Conservation (phyloP, 1,284 basidiomycete species). For the Earliella scabrosa region DNA sequence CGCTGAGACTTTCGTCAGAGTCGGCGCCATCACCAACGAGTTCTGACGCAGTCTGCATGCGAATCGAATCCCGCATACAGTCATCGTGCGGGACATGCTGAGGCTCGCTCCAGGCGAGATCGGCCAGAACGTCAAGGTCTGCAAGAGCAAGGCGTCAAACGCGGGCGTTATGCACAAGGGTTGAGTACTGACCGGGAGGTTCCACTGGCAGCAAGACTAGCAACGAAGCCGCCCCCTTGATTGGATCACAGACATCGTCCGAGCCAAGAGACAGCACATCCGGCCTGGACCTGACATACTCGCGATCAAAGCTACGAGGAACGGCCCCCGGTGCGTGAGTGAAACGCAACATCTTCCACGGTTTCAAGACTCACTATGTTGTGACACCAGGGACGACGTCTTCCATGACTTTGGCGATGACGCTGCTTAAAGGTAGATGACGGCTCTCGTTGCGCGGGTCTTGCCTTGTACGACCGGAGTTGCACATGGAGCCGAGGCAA, state of each 20-base stretch:
- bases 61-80: no score
- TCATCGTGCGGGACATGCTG: no score
- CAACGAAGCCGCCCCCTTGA: neutral
- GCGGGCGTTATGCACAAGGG: no score
- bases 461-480: no score
- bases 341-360: no score
- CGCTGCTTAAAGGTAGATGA: neutral
- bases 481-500: no score
- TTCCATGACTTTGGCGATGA: conserved; percentile 1
- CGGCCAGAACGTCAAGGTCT: no score
- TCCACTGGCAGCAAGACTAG: neutral
- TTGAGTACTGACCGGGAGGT: neutral
- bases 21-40: no score
- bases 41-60: no score
- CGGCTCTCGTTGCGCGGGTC: no score
- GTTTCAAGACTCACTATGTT: neutral
- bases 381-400: neutral
- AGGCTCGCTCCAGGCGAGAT: no score
- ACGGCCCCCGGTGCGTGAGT: neutral
- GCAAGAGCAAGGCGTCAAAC: no score
- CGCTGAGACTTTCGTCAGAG: neutral
- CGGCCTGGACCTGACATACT: neutral
- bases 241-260: neutral
- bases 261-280: neutral
- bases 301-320: conserved; percentile 2